Conservation (phyloP, 2,329 filamentous ascomycete species). For the Bipolaris cookei region DNA sequence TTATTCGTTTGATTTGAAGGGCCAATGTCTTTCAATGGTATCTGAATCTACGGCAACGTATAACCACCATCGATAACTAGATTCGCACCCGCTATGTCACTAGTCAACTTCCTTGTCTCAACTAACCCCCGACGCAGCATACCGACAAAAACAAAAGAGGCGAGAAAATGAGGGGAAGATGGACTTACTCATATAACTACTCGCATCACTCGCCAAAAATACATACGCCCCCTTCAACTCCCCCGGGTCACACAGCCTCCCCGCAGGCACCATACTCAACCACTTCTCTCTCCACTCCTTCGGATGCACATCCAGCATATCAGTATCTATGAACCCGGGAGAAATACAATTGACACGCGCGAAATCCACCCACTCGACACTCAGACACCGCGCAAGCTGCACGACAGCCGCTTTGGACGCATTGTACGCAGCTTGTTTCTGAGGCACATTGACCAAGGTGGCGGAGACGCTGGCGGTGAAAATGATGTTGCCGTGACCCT, state of each 20-base stretch:
- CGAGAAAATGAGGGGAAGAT: neutral
- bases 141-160: neutral
- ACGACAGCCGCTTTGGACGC: conserved; percentile 51
- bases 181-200: conserved; percentile 21
- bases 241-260: conserved; percentile 47
- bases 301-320: conserved; percentile 49
- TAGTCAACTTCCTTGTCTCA: neutral
- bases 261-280: conserved; percentile 48
- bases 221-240: conserved; percentile 47
- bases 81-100: conserved; percentile 2
- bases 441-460: conserved; percentile 59
- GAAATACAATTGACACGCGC: conserved; percentile 78
- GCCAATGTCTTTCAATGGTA: too few species aligned
- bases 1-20: too few species aligned
- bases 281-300: conserved; percentile 42
- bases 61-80: conserved; percentile 3
- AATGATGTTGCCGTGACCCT: conserved; percentile 75
- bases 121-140: neutral
- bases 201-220: conserved; percentile 20
- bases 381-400: conserved; percentile 27
- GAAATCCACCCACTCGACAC: conserved; percentile 34
- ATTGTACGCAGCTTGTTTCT: conserved; percentile 84
- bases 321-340: conserved; percentile 87
- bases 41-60: neutral
- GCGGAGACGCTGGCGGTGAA: conserved; percentile 72